Base-by-base conservation (phyloP, 257 asterid genomes). In the Nicotiana attenuata region DNA sequence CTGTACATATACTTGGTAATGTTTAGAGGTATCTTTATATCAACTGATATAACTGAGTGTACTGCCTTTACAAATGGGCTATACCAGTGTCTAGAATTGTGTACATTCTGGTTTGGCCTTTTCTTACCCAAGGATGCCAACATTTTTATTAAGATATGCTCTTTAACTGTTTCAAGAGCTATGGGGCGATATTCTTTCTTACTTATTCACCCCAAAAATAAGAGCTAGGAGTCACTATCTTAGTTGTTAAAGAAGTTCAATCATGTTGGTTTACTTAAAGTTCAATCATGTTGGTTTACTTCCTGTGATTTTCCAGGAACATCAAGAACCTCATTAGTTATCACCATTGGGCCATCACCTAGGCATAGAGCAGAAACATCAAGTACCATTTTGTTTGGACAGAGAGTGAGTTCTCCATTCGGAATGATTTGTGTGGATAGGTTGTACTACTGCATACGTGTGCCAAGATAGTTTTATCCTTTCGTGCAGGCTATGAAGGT, bases 291-390 rank as follows among this genome's bases (percentile, higher is more conserved):
- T 63, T 80, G 86, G 85, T 73, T 59, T 84, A 33, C 78, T 60
- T 45, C 66, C 61, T 87, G 85, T 84, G 65, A 73, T 86, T 80
- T 81, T 84, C 86, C 92, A 96, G 99, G 99, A 80, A 92, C 99
- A 66, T 94, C 99, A 56, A 93, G 98, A 89, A 96, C 99, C 76
- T 96, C 99, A 64, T 88, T 96, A 83, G 86, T 96, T 87, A 89
- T 96, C 80, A 93, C 98, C 64, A 89, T 96, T 80, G 99, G 99
- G 22, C 99, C 98, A 64, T 96, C 99, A 76, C 98, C 99, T 41
- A 97, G 98, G 81, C 99, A 96, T 93, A 97, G 98, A 81, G 96
- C 98, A 77, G 98, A 96, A 92, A 94, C 98, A 63, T 82, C 97
- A 53, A 96, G 99, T 87, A 96, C 99, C 84, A 90, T 96, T 84